These are phyloP conservation scores for Solanum ossicruentum DNA, from an alignment of 257 asterid genomes.

Conservation along the genomic window DNA sequence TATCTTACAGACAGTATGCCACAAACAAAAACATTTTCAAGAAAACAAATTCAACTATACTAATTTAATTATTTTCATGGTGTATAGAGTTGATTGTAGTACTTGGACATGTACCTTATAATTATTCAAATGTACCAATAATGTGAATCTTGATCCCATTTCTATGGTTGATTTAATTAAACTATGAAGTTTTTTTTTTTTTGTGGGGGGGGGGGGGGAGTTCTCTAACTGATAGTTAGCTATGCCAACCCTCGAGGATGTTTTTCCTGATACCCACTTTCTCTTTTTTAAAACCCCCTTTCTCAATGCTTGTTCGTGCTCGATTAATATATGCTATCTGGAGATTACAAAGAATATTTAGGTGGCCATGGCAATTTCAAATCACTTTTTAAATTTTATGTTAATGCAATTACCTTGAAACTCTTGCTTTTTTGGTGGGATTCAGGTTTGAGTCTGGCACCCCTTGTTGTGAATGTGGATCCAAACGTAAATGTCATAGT, in stretches of 20 bases:
- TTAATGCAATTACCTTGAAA: not conserved
- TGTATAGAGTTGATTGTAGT: not conserved
- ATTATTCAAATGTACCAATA: not conserved
- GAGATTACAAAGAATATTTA: not conserved
- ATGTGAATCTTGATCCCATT: conserved; percentile 1
- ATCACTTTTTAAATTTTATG: not conserved
- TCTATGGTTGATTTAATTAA: not conserved
- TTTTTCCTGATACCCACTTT: too few species aligned
- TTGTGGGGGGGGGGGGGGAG: too few species aligned
- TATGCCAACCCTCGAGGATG: too few species aligned
- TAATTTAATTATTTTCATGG: not conserved
- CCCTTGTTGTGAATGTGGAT: conserved; percentile 77
- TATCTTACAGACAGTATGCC: not conserved
- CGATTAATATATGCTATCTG: not conserved
- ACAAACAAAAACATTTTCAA: not conserved
- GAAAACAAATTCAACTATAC: not conserved
- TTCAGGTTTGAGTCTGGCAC: conserved; percentile 82
- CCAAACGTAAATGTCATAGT: conserved; percentile 81
- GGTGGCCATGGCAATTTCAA: not conserved
- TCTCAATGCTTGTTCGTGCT: not conserved
- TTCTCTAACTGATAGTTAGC: too few species aligned
- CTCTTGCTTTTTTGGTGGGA: conserved; percentile 1
- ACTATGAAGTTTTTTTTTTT: not conserved
- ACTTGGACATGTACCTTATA: not conserved
- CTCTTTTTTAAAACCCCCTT: not conserved